These are phyloP conservation scores for Penicillium parvum DNA, from an alignment of 495 filamentous ascomycete genomes.

Conservation along the genomic window DNA sequence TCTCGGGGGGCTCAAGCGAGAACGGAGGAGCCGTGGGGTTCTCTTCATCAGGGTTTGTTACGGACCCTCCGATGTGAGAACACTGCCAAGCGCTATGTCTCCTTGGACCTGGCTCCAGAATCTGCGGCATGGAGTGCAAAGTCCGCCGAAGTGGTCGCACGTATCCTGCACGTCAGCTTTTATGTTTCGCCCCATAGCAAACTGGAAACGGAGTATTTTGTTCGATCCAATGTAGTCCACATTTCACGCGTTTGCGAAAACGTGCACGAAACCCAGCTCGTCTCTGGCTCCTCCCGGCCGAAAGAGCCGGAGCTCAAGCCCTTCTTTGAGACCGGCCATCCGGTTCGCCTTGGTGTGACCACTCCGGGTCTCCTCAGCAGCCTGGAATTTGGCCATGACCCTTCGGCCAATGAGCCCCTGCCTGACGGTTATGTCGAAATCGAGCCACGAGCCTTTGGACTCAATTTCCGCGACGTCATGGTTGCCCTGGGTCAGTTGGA, in stretches of 20 bases:
- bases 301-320: background rate
- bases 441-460: conserved; percentile 24
- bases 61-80: conserved; percentile 19
- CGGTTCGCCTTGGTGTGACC: too few relatives aligned
- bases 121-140: background rate
- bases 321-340: too few relatives aligned
- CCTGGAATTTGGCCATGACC: too few relatives aligned
- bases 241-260: background rate
- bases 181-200: too few relatives aligned
- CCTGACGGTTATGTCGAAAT: conserved; percentile 17
- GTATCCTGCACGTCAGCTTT: too few relatives aligned
- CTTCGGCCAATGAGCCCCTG: too few relatives aligned
- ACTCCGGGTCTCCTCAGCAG: too few relatives aligned
- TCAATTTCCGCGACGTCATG: conserved; percentile 44
- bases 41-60: conserved; percentile 16
- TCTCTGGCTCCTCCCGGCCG: background rate
- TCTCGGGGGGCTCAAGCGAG: conserved; percentile 17
- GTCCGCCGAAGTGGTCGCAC: too few relatives aligned
- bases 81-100: conserved; percentile 3
- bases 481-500: conserved; percentile 25
- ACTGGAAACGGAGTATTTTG: too few relatives aligned
- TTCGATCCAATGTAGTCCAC: too few relatives aligned
- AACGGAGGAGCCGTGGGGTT: conserved; percentile 3
- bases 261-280: background rate
- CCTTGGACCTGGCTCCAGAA: conserved; percentile 20